Evolutionary conservation across 768 basidiomycete genomes (phyloP).

Genomic region (Imleria badia): DNA sequence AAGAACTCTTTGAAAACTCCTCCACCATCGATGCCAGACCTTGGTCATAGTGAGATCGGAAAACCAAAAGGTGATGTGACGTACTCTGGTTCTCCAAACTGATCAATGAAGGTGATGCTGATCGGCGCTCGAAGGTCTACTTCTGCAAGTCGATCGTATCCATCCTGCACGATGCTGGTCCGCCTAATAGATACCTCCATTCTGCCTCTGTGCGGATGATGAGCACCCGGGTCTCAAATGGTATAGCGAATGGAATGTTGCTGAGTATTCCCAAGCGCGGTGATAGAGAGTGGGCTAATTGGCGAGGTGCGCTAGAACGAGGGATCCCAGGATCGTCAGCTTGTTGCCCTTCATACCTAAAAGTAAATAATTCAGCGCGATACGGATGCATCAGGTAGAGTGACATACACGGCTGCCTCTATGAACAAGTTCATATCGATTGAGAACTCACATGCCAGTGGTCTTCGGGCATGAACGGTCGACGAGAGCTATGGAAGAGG

Average conservation of each 20-base stretch:
- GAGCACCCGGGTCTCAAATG: constrained; percentile 86
- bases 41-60: constrained; percentile 25
- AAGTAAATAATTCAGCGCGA: not conserved
- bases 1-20: constrained; percentile 99
- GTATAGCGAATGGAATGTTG: constrained; percentile 94
- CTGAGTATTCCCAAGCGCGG: constrained; percentile 89
- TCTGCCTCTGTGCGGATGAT: constrained; percentile 57
- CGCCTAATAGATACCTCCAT: constrained; percentile 46
- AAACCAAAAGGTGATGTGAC: constrained; percentile 25
- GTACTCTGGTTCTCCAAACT: constrained; percentile 83
- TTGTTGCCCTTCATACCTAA: constrained; percentile 66
- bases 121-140: constrained; percentile 77
- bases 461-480: constrained; percentile 76
- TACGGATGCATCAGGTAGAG: not conserved
- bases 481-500: constrained; percentile 60
- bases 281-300: constrained; percentile 57
- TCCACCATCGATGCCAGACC: constrained; percentile 93
- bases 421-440: constrained; percentile 70
- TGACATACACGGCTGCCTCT: constrained; percentile 76
- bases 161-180: constrained; percentile 81
- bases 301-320: constrained; percentile 57
- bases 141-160: constrained; percentile 80
- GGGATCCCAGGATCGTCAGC: constrained; percentile 30
- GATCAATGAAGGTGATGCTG: constrained; percentile 90
- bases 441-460: constrained; percentile 77